Evolutionary conservation across 1,139 yeast species (phyloP), one percentile per base, ranked within the genome.

Genomic region (Suhomyces yuchorum): DNA sequence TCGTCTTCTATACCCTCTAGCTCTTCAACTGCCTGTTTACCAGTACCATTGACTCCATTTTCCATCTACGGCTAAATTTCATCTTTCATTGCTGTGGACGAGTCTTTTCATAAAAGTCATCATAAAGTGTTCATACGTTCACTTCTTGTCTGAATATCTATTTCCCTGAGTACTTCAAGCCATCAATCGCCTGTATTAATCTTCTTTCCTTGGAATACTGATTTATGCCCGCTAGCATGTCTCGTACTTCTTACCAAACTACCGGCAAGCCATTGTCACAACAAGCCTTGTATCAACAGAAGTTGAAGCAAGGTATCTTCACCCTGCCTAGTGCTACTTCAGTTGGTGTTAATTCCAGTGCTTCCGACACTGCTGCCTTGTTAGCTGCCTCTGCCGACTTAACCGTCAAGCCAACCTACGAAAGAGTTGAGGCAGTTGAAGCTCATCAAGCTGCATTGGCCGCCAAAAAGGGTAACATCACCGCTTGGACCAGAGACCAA

Each of bases 211-310:
- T 12, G 11, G 18, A 18, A 8, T 20, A 11, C 24, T 9, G 24
- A 20, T 30, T 11, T 19, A 18, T 24, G 30, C 30, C 26, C 24
- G 32, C 17, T 30, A 44, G 40, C 35, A 71, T 71, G 76, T 67
- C 75, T 41, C 66, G 67, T 48, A 74, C 82, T 14, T 83, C 80
- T 43, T 86, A 86, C 63, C 89, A 84, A 66, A 73, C 81, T 47
- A 75, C 80, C 53, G 91, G 89, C 17, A 81, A 81, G 59, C 90
- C 89, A 14, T 73, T 86, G 52, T 82, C 89, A 39, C 81, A 80
- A 55, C 88, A 85, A 62, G 96, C 96, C 3, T 67, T 84, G 47
- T 89, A 88, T 69, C 85, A 84, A 57, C 92, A 90, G 54, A 85
- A 85, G 60, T 69, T 85, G 62, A 87, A 81, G 60, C 86, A 85